phyloP scores from a whole-genome alignment of 2,329 filamentous ascomycete species.

The Penicillium sp. region DNA sequence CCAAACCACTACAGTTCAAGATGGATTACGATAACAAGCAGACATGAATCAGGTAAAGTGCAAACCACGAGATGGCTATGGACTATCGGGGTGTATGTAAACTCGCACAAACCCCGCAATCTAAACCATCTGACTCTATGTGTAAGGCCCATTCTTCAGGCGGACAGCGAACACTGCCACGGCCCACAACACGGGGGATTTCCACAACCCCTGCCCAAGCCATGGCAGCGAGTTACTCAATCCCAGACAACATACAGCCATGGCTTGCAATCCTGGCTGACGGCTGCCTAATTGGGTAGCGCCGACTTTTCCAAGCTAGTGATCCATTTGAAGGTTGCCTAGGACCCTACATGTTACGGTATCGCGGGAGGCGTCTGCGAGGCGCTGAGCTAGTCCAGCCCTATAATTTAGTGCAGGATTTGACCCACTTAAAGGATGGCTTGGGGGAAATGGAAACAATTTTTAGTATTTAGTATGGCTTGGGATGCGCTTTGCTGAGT shows the following conservation, averaged over 20 bases:
- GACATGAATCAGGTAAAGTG: too few species aligned
- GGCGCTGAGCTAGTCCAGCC: neutral
- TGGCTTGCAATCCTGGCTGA: neutral
- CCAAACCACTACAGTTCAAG: too few species aligned
- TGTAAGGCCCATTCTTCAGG: neutral
- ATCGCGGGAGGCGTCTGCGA: neutral
- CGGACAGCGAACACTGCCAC: neutral
- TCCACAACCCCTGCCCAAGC: too few species aligned
- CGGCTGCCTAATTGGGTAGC: neutral
- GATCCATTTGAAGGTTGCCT: neutral
- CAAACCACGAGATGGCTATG: too few species aligned
- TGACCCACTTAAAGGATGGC: neutral
- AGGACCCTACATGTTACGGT: neutral
- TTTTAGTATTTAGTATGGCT: too few species aligned
- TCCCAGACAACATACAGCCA: neutral
- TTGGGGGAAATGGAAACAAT: too few species aligned
- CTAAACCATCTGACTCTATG: neutral
- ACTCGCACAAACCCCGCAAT: neutral
- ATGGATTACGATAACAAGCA: too few species aligned
- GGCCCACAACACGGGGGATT: neutral
- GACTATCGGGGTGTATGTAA: neutral
- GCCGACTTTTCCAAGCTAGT: neutral
- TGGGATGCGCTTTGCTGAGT: neutral
- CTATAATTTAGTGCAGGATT: neutral
- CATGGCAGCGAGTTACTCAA: neutral